Evolutionary conservation across 352 stramenopile species (phyloP).

Genomic region (Phytophthora nicotianae): DNA sequence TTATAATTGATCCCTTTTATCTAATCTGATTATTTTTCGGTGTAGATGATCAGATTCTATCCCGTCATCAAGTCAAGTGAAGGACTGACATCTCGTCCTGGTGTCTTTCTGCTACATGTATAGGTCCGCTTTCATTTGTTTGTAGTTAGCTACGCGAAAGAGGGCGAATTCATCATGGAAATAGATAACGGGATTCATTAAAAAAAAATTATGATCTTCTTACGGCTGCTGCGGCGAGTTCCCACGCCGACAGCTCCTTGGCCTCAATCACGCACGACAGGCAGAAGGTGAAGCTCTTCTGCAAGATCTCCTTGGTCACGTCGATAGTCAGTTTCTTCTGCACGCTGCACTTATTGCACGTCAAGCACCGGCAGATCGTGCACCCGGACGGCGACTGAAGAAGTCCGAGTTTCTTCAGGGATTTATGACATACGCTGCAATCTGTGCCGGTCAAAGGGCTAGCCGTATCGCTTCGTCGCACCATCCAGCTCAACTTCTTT

Average conservation of each 20-base stretch:
- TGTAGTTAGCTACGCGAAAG: too few relatives aligned
- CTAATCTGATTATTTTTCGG: not conserved
- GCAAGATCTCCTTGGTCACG: conserved; percentile 40
- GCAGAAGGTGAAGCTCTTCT: conserved; percentile 61
- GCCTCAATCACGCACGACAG: conserved; percentile 52
- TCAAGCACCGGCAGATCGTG: conserved; percentile 32
- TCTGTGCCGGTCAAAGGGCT: conserved; percentile 10
- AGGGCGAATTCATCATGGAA: too few relatives aligned
- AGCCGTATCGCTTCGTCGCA: conserved; percentile 30
- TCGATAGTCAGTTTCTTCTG: conserved; percentile 50
- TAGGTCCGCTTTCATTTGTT: too few relatives aligned
- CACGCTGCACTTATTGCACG: conserved; percentile 55
- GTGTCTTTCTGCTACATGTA: too few relatives aligned
- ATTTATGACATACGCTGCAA: conserved; percentile 39
- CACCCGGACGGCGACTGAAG: conserved; percentile 31
- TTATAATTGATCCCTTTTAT: conserved; percentile 6
- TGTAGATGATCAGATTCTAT: not conserved
- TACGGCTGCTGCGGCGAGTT: conserved; percentile 41
- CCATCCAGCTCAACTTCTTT: conserved; percentile 68
- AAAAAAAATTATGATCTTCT: conserved; percentile 1
- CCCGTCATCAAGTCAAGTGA: too few relatives aligned
- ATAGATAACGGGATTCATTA: not conserved
- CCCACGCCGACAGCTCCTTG: conserved; percentile 41
- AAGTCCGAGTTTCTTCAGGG: conserved; percentile 32
- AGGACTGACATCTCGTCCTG: too few relatives aligned